Evolutionary conservation across 129 eudicot genomes (phyloP).

Genomic region (Pseudognaphalium luteoalbum): DNA sequence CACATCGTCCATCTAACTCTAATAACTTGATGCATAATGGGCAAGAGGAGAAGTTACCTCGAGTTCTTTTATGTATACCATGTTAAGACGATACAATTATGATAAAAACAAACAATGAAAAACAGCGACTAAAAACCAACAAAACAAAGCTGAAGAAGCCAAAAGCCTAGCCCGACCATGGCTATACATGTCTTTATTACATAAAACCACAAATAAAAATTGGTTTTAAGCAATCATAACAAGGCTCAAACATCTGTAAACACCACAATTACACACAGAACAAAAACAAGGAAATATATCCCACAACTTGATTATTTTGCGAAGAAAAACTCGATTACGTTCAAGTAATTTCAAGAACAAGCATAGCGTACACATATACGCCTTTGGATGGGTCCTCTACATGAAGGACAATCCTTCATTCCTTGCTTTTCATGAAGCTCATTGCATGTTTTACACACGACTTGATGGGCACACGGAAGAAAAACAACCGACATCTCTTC

Average conservation of each 20-base stretch:
- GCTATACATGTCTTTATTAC: slow-evolving; percentile 33
- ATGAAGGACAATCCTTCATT: slow-evolving; percentile 97
- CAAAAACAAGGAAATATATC: slow-evolving; percentile 5
- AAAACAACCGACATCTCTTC: slow-evolving; percentile 97
- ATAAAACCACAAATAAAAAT: slow-evolving; percentile 28
- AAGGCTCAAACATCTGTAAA: slow-evolving; percentile 23
- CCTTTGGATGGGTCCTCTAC: slow-evolving; percentile 73
- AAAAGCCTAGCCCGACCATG: too few species aligned
- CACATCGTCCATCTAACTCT: too few species aligned
- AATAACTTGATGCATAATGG: too few species aligned
- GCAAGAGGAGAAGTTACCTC: too few species aligned
- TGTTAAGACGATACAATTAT: too few species aligned
- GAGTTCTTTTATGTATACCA: too few species aligned
- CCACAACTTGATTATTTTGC: slow-evolving; percentile 15
- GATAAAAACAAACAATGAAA: too few species aligned
- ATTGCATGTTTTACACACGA: slow-evolving; percentile 81
- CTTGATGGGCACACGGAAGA: slow-evolving; percentile 98
- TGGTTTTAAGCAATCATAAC: slow-evolving; percentile 36
- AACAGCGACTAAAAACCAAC: too few species aligned
- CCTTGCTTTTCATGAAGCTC: slow-evolving; percentile 95
- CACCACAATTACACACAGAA: slow-evolving; percentile 22
- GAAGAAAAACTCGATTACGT: neutral
- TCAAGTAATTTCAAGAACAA: slow-evolving; percentile 41
- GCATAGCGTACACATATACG: slow-evolving; percentile 86
- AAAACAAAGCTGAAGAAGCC: too few species aligned